Evolutionary conservation across 1,284 basidiomycete species (phyloP).

Genomic region (Naganishia sp.): DNA sequence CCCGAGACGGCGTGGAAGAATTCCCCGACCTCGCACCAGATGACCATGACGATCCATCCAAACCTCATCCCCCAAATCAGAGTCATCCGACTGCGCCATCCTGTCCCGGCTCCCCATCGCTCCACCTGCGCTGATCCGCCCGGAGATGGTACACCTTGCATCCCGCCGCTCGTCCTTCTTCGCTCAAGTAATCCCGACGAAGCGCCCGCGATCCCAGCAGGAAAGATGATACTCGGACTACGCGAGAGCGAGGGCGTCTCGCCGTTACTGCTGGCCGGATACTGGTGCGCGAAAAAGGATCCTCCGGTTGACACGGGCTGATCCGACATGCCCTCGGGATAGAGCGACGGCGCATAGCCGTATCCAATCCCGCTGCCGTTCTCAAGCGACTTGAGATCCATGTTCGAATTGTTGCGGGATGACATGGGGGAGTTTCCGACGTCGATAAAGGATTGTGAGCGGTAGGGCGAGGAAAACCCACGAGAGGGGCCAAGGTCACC

Average conservation of each 20-base stretch:
- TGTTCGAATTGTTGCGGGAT: conserved; percentile 1
- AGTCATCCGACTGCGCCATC: conserved; percentile 20
- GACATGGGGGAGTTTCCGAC: conserved; percentile 21
- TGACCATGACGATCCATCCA: conserved; percentile 62
- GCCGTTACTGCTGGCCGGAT: neutral
- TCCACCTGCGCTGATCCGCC: neutral
- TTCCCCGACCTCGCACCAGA: conserved; percentile 66
- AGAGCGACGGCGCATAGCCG: neutral
- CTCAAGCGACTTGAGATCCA: conserved; percentile 18
- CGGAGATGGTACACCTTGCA: no score
- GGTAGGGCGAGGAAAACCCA: neutral
- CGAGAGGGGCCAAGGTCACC: neutral
- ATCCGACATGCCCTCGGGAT: conserved; percentile 6
- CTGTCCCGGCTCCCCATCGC: conserved; percentile 20
- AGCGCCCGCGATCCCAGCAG: conserved; percentile 18
- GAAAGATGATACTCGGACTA: conserved; percentile 18
- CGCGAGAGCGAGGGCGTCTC: conserved; percentile 18
- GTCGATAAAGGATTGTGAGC: conserved; percentile 14
- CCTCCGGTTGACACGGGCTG: conserved; percentile 12
- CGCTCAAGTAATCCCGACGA: conserved; percentile 22
- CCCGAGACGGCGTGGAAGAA: conserved; percentile 53
- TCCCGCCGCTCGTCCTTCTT: conserved; percentile 11
- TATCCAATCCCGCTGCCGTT: conserved; percentile 9
- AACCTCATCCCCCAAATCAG: conserved; percentile 56
- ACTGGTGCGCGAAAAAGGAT: conserved; percentile 21